Evolutionary conservation across 805 yeast genomes (phyloP).

Genomic region (Suhomyces sp.): DNA sequence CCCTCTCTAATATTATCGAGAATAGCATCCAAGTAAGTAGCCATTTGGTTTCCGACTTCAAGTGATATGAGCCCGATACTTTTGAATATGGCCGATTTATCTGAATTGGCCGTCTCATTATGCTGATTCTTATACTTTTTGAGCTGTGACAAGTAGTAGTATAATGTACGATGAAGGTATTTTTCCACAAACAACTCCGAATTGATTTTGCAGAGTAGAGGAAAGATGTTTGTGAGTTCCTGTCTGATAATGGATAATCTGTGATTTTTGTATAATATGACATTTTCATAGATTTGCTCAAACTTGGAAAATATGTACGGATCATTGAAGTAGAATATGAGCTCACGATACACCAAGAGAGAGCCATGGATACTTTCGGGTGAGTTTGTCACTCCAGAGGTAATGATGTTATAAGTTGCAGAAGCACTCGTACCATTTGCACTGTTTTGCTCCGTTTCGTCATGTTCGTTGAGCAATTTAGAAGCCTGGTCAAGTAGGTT

Average conservation of each 20-base stretch:
- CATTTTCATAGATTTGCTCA: slow-evolving; percentile 72
- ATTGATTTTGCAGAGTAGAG: slow-evolving; percentile 77
- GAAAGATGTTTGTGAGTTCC: slow-evolving; percentile 81
- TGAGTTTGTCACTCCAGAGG: slow-evolving; percentile 23
- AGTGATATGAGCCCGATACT: slow-evolving; percentile 83
- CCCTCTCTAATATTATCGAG: slow-evolving; percentile 81
- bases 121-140: slow-evolving; percentile 56
- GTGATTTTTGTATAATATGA: slow-evolving; percentile 73
- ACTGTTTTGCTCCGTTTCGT: slow-evolving; percentile 8
- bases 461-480: slow-evolving; percentile 47
- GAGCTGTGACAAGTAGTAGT: slow-evolving; percentile 73
- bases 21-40: slow-evolving; percentile 85
- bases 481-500: slow-evolving; percentile 68
- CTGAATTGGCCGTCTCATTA: slow-evolving; percentile 43
- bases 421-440: slow-evolving; percentile 10
- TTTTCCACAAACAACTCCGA: slow-evolving; percentile 72
- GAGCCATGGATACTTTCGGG: slow-evolving; percentile 85
- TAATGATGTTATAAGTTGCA: slow-evolving; percentile 19
- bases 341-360: slow-evolving; percentile 74
- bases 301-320: slow-evolving; percentile 68
- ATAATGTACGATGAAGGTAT: slow-evolving; percentile 75
- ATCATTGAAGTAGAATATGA: slow-evolving; percentile 65
- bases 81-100: slow-evolving; percentile 69
- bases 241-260: slow-evolving; percentile 71
- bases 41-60: slow-evolving; percentile 78